Evolutionary conservation across 441 rosid species (phyloP).

Genomic region (Erysimum cheiri): DNA sequence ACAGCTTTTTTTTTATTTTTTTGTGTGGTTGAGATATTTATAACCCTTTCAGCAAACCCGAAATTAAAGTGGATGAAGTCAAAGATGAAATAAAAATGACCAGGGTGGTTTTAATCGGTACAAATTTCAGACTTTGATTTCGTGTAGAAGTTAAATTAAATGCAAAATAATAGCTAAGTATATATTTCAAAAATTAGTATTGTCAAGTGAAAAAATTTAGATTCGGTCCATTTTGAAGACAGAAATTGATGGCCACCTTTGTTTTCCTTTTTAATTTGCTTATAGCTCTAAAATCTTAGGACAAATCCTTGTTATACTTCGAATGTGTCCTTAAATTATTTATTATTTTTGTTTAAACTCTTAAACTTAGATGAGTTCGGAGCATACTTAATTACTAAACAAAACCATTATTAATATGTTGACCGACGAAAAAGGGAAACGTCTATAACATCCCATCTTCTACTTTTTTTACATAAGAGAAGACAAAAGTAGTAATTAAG

Average conservation of each 20-base stretch:
- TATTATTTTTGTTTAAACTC: neutral
- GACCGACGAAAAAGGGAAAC: conserved; percentile 24
- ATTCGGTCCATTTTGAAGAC: neutral
- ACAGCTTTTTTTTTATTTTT: conserved; percentile 1
- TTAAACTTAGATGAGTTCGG: neutral
- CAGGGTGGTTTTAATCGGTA: conserved; percentile 9
- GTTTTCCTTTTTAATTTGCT: neutral
- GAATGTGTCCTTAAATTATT: neutral
- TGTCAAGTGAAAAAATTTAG: neutral
- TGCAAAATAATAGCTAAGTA: conserved; percentile 6
- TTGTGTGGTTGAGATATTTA: conserved; percentile 28
- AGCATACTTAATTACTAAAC: conserved; percentile 14
- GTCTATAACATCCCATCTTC: conserved; percentile 29
- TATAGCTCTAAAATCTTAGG: neutral
- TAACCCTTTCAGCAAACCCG: conserved; percentile 24
- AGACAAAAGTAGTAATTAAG: conserved; percentile 42
- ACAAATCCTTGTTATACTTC: neutral
- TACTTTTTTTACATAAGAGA: conserved; percentile 29
- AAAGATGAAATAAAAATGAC: conserved; percentile 16
- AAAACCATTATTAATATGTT: conserved; percentile 8
- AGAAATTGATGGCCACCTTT: neutral
- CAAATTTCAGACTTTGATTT: neutral
- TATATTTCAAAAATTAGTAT: neutral
- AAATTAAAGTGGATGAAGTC: conserved; percentile 32
- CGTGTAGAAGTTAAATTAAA: neutral